Conservation (phyloP, 1,284 basidiomycete species). For the Fomitopsis pinicola region DNA sequence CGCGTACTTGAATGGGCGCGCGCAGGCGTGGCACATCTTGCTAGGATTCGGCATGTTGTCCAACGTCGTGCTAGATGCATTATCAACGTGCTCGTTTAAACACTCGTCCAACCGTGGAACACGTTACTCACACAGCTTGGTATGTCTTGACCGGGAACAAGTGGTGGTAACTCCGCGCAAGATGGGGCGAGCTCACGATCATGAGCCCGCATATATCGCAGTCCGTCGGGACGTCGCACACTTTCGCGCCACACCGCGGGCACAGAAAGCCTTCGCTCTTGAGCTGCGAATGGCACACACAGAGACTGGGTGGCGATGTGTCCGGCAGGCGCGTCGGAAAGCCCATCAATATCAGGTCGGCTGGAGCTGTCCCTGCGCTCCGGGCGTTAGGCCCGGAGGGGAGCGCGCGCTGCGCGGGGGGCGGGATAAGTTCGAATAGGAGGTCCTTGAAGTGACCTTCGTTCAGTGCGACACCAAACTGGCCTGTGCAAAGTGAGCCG, state of each 20-base stretch:
- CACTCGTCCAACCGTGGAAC: neutral
- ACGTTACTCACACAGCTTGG: conserved; percentile 64
- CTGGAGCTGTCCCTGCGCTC: conserved; percentile 55
- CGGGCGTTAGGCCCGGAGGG: conserved; percentile 28
- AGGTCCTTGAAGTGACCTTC: conserved; percentile 96
- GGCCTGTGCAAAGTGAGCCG: conserved; percentile 45
- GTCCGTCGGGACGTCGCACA: conserved; percentile 98
- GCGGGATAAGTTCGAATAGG: conserved; percentile 93
- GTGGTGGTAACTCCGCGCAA: conserved; percentile 94
- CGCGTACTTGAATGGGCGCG: conserved; percentile 51
- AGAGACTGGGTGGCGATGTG: conserved; percentile 78
- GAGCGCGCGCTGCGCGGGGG: conserved; percentile 80
- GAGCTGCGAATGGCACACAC: conserved; percentile 90
- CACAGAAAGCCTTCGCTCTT: conserved; percentile 92
- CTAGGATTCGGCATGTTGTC: conserved; percentile 32
- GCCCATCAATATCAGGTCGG: conserved; percentile 98
- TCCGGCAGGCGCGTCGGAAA: conserved; percentile 92
- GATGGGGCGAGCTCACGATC: conserved; percentile 96
- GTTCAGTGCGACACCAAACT: conserved; percentile 94
- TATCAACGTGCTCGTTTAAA: no score
- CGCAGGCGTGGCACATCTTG: conserved; percentile 67
- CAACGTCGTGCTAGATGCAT: conserved; percentile 31
- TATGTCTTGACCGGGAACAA: conserved; percentile 87
- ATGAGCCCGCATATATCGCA: conserved; percentile 97
- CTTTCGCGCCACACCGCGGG: conserved; percentile 87